Evolutionary conservation across 2,329 filamentous ascomycete species (phyloP).

Genomic region (Scedosporium aurantiacum): DNA sequence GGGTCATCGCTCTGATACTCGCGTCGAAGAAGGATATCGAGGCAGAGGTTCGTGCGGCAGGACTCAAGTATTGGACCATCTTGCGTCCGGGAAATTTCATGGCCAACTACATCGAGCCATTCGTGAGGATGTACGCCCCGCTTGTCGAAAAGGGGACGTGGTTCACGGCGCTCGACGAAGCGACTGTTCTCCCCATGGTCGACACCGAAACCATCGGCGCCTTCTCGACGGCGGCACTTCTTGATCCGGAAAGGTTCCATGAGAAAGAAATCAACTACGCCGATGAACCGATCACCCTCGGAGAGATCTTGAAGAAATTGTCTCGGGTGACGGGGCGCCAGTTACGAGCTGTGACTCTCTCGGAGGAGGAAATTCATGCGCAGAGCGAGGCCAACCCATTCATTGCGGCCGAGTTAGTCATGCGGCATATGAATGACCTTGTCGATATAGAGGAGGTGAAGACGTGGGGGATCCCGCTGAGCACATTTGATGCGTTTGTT

Average conservation of each 20-base stretch:
- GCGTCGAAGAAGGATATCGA: constrained; percentile 32
- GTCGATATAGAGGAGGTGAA: constrained; percentile 24
- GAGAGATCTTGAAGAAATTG: constrained; percentile 25
- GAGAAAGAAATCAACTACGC: constrained; percentile 27
- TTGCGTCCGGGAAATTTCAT: constrained; percentile 40
- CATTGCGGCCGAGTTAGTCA: constrained; percentile 23
- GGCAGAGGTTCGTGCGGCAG: constrained; percentile 20
- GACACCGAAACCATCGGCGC: constrained; percentile 35
- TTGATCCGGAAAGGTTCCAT: constrained; percentile 28
- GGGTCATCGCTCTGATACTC: constrained; percentile 19
- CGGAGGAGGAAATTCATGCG: constrained; percentile 27
- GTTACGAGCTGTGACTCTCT: constrained; percentile 25
- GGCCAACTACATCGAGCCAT: constrained; percentile 35
- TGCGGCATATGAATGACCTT: constrained; percentile 22
- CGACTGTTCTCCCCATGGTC: constrained; percentile 28
- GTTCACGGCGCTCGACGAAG: constrained; percentile 21
- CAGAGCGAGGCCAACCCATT: constrained; percentile 24
- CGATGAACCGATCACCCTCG: constrained; percentile 26
- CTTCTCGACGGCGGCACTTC: constrained; percentile 31
- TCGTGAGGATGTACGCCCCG: constrained; percentile 26
- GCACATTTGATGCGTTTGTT: constrained; percentile 32
- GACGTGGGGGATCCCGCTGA: constrained; percentile 27
- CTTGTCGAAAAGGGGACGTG: constrained; percentile 26
- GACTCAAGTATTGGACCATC: constrained; percentile 34
- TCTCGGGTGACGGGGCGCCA: constrained; percentile 21